Evolutionary conservation across 2,329 filamentous ascomycete genomes (phyloP).

Genomic region (Emmonsiellopsis sp.): DNA sequence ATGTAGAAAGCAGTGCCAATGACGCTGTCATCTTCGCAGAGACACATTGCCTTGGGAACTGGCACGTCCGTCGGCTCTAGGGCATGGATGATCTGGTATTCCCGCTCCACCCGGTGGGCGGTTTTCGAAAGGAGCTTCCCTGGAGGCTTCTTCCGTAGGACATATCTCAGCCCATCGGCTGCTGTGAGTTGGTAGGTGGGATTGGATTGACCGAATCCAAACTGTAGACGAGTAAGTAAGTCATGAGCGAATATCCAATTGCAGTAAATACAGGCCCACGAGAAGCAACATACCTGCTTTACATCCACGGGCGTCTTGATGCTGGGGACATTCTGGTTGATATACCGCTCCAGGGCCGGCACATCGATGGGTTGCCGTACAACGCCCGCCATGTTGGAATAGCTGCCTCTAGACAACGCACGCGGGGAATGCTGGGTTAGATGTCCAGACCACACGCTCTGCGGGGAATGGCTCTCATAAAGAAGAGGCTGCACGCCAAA

Average conservation of each 20-base stretch:
- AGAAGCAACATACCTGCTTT: slow-evolving; percentile 59
- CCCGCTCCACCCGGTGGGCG: slow-evolving; percentile 91
- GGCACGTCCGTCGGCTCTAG: slow-evolving; percentile 71
- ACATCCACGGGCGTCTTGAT: slow-evolving; percentile 76
- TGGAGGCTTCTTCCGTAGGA: slow-evolving; percentile 97
- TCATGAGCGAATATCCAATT: background rate
- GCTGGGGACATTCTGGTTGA: slow-evolving; percentile 66
- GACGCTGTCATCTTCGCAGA: slow-evolving; percentile 73
- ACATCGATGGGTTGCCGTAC: slow-evolving; percentile 88
- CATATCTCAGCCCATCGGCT: slow-evolving; percentile 60
- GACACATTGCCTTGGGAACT: slow-evolving; percentile 70
- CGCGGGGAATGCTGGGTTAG: background rate
- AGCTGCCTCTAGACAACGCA: background rate
- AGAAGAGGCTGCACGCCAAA: no score
- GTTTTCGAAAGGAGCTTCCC: slow-evolving; percentile 86
- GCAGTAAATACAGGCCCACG: background rate
- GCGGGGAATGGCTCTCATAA: no score
- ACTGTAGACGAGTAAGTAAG: slow-evolving; percentile 44
- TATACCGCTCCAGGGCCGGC: slow-evolving; percentile 66
- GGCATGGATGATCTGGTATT: slow-evolving; percentile 83
- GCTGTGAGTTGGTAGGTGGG: slow-evolving; percentile 88
- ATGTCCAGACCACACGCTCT: background rate
- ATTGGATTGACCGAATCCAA: slow-evolving; percentile 94
- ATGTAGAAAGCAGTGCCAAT: slow-evolving; percentile 93
- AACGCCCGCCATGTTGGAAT: slow-evolving; percentile 61